Conservation (phyloP, 2,329 filamentous ascomycete genomes). For the Mollisiaceae sp. region DNA sequence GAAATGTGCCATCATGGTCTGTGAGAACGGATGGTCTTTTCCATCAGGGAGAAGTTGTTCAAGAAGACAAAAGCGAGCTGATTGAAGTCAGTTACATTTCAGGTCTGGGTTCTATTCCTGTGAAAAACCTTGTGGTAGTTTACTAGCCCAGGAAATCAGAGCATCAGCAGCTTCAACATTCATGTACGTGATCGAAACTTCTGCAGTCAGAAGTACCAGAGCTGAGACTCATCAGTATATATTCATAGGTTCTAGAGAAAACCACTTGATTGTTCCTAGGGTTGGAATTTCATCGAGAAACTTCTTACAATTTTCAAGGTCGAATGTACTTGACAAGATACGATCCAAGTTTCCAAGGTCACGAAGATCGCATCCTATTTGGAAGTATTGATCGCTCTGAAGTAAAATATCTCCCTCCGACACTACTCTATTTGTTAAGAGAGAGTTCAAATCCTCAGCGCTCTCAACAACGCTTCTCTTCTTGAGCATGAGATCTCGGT, state of each 20-base stretch:
- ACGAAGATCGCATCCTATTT: constrained; percentile 81
- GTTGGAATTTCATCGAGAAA: background rate
- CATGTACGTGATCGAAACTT: constrained; percentile 94
- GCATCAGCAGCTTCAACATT: constrained; percentile 72
- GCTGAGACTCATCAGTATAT: constrained; percentile 6
- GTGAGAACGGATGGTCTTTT: constrained; percentile 78
- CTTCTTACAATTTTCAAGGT: constrained; percentile 56
- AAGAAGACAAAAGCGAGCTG: constrained; percentile 81
- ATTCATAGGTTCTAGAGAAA: no score
- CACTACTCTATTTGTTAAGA: constrained; percentile 53
- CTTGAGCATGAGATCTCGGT: constrained; percentile 76
- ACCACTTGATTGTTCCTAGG: background rate
- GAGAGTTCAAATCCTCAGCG: constrained; percentile 62
- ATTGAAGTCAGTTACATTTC: constrained; percentile 33
- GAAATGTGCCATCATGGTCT: constrained; percentile 85
- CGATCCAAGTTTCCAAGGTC: constrained; percentile 65
- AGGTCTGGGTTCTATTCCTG: background rate
- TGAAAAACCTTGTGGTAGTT: constrained; percentile 66
- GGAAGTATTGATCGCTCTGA: constrained; percentile 73
- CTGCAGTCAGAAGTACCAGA: constrained; percentile 78
- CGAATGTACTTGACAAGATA: constrained; percentile 62
- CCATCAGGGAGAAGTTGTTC: constrained; percentile 87
- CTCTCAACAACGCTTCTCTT: constrained; percentile 72
- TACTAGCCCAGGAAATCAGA: constrained; percentile 79
- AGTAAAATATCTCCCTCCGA: constrained; percentile 58